Conservation (phyloP, 1,139 yeast species). For the Eremothecium coryli region DNA sequence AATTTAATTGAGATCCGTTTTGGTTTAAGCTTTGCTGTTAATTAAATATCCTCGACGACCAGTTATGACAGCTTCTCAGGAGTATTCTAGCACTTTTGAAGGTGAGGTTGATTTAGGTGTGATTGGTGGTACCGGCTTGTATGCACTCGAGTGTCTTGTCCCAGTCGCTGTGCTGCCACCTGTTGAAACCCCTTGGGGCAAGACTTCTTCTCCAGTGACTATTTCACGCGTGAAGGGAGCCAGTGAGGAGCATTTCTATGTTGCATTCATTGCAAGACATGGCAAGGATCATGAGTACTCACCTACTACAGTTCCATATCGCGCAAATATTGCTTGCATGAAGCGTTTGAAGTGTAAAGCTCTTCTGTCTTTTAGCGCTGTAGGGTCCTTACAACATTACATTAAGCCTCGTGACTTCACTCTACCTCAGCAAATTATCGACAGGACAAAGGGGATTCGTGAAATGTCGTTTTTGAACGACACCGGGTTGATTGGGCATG, state of each 20-base stretch:
- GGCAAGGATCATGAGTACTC: constrained; percentile 82
- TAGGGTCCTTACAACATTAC: constrained; percentile 84
- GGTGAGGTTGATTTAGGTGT: constrained; percentile 73
- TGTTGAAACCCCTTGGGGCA: constrained; percentile 92
- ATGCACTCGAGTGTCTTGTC: constrained; percentile 68
- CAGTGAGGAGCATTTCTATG: constrained; percentile 41
- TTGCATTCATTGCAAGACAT: constrained; percentile 93
- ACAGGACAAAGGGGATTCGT: constrained; percentile 91
- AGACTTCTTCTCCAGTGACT: constrained; percentile 89
- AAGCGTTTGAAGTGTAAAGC: constrained; percentile 80
- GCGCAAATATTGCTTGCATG: constrained; percentile 94
- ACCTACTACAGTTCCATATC: constrained; percentile 85
- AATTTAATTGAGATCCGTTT: too few species aligned
- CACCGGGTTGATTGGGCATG: constrained; percentile 91
- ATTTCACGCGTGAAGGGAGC: constrained; percentile 56
- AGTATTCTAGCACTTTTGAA: constrained; percentile 26
- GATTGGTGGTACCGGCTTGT: constrained; percentile 97
- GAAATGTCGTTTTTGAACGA: constrained; percentile 79
- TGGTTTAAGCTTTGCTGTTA: too few species aligned
- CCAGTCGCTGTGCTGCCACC: constrained; percentile 79
- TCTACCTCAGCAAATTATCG: constrained; percentile 89
- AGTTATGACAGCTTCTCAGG: neutral
- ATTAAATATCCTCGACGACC: too few species aligned
- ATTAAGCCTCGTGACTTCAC: constrained; percentile 93
- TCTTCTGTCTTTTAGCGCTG: constrained; percentile 89